Evolutionary conservation across 148 eudicot species (phyloP).

Genomic region (Bassia scoparia): DNA sequence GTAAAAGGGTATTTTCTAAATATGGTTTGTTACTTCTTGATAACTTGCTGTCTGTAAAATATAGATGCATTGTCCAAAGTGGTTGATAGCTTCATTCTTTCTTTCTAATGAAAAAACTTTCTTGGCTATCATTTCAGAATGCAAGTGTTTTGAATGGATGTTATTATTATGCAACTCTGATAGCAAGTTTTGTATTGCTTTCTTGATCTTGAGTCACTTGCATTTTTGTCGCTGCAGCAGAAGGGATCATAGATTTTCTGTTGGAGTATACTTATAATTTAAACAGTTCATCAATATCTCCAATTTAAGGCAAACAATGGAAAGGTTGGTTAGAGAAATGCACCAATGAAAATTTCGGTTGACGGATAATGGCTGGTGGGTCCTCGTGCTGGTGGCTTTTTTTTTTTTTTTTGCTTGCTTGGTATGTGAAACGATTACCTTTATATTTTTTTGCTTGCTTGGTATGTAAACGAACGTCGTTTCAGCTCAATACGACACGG

Average conservation of each 20-base stretch:
- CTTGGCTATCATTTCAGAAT: conserved; percentile 6
- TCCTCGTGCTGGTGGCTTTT: too few relatives aligned
- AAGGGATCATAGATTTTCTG: not conserved
- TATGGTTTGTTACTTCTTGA: conserved; percentile 4
- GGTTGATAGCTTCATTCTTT: not conserved
- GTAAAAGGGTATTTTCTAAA: not conserved
- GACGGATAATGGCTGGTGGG: too few relatives aligned
- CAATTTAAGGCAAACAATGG: too few relatives aligned
- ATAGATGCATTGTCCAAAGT: conserved; percentile 15
- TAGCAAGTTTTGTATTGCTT: not conserved
- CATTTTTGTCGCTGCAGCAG: not conserved
- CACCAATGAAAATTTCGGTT: too few relatives aligned
- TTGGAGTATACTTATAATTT: too few relatives aligned
- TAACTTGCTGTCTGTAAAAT: conserved; percentile 22
- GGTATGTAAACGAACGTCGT: too few relatives aligned
- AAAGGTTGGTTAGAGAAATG: too few relatives aligned
- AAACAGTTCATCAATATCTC: too few relatives aligned
- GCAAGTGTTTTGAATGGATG: not conserved
- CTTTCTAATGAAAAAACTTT: not conserved
- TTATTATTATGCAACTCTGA: not conserved
- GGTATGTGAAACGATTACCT: too few relatives aligned
- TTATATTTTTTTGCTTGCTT: too few relatives aligned
- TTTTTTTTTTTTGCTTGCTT: too few relatives aligned
- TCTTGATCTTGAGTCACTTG: not conserved
- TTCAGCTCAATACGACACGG: too few relatives aligned